A percentile compares a stretch with the other conserved stretches of the same genome.
These are phyloP conservation scores for Lunasporangiospora selenospora DNA, from an alignment of 192 early-diverging fungal genomes.

Conservation along the genomic window DNA sequence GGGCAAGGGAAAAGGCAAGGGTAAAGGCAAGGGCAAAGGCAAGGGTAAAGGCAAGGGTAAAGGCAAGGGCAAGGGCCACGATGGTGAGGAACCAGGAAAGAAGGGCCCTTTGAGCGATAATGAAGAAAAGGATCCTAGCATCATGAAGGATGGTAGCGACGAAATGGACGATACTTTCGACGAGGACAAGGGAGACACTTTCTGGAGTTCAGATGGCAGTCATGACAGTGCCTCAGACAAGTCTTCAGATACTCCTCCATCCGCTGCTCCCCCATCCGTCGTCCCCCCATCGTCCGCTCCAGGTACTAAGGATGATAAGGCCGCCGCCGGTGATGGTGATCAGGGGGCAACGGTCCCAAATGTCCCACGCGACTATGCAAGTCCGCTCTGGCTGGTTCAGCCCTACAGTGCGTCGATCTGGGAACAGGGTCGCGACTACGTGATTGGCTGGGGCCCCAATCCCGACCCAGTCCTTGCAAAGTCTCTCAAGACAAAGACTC, in stretches of 20 bases:
- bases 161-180: neutral
- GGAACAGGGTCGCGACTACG: neutral
- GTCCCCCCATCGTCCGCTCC: no score
- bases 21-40: no score
- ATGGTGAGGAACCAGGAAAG: no score
- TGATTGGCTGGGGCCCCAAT: neutral
- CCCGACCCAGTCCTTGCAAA: neutral
- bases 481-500: neutral
- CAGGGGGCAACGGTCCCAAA: no score
- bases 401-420: neutral
- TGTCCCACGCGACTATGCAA: no score
- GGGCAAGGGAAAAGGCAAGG: no score
- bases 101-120: no score
- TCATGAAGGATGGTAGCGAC: neutral
- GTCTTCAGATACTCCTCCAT: neutral
- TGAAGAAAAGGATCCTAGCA: no score
- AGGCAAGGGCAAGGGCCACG: no score
- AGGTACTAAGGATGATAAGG: conserved; percentile 1
- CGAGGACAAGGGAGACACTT: neutral
- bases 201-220: neutral
- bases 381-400: neutral
- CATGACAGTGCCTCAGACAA: neutral
- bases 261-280: no score
- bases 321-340: neutral
- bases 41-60: no score